phyloP scores from a whole-genome alignment of 495 filamentous ascomycete genomes.

The Filosporella fistucella region DNA sequence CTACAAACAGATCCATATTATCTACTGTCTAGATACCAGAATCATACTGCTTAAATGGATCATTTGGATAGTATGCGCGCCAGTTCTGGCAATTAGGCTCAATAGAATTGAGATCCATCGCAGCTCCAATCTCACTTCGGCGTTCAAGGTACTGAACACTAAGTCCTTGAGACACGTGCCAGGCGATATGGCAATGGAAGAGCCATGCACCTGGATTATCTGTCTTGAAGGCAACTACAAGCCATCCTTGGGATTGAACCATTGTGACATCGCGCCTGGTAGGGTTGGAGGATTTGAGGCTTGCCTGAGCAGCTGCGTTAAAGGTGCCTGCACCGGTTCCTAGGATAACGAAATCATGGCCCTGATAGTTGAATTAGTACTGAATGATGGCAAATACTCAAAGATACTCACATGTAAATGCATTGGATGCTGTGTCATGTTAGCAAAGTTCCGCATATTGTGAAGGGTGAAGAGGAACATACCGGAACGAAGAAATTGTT shows the following conservation, averaged over 20 bases:
- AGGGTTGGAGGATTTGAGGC: constrained; percentile 33
- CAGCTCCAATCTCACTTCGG: constrained; percentile 29
- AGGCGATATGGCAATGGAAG: constrained; percentile 55
- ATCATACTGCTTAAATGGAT: constrained; percentile 9
- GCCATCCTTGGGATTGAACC: constrained; percentile 34
- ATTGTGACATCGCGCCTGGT: constrained; percentile 56
- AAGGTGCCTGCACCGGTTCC: constrained; percentile 29
- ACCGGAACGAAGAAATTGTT: background rate
- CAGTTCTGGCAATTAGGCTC: constrained; percentile 1
- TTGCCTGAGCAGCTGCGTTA: background rate
- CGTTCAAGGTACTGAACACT: constrained; percentile 45
- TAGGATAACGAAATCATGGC: constrained; percentile 49
- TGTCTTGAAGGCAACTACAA: constrained; percentile 50
- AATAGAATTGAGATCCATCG: constrained; percentile 2
- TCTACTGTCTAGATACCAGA: constrained; percentile 8
- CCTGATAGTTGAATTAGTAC: background rate
- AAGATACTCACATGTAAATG: constrained; percentile 45
- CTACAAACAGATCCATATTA: too few species aligned
- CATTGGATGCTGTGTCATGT: constrained; percentile 32
- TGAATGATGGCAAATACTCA: background rate
- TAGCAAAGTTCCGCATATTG: constrained; percentile 16
- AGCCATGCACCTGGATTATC: constrained; percentile 55
- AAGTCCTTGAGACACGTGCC: constrained; percentile 46
- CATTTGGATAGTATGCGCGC: constrained; percentile 3
- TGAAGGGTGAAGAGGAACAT: constrained; percentile 5